Base-by-base conservation (phyloP, 164 flowering plant species). In the Umbellularia californica region DNA sequence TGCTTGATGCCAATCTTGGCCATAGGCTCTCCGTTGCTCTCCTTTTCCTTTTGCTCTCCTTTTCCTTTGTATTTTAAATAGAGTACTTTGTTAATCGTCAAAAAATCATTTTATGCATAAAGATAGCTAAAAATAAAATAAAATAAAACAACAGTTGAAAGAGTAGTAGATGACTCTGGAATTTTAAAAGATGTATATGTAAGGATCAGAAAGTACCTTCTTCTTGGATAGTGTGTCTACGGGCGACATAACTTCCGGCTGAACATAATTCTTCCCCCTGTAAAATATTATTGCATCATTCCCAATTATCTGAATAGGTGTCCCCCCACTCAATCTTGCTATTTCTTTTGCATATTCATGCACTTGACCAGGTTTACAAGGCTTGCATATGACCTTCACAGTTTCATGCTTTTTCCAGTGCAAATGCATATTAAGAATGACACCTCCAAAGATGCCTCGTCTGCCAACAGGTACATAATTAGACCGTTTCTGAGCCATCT, bases 391-490 rank as follows among this genome's bases (percentile, higher is more conserved):
- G 77, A 93, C 95, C 82, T 95, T 85, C n/a, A 93, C 94, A 19
- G 97, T 95, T 81, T 95, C 98, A 74, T 95, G 98, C 70, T 86
- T 91, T 85, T 95, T 95, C 98, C 98, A 95, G 73, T 95, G 97
- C 88, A 95, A 77, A 79, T 94, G 97, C 98, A 94, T 94, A 72
- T 94, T 94, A 13, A 91, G 94, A 79, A 95, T 87, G 74, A 93
- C 93, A n/a, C 98, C 98, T 58, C 97, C 98, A 83, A 88, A 93
- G 25, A 95, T 62, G 51, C 97, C 98, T 85, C 98, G 84, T 84
- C 90, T 84, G 65, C 98, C 97, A 78, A 95, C 80, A 47, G 90
- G 95, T 2, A 84, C 93, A 81, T 94, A 94, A 79, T 94, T 94
- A 65, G 97, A 90, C 51, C 83, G 79, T 81, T 95, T 95, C 81